Base-by-base conservation (phyloP, 169 alveolate genomes). In the Amoebophrya sp. region DNA sequence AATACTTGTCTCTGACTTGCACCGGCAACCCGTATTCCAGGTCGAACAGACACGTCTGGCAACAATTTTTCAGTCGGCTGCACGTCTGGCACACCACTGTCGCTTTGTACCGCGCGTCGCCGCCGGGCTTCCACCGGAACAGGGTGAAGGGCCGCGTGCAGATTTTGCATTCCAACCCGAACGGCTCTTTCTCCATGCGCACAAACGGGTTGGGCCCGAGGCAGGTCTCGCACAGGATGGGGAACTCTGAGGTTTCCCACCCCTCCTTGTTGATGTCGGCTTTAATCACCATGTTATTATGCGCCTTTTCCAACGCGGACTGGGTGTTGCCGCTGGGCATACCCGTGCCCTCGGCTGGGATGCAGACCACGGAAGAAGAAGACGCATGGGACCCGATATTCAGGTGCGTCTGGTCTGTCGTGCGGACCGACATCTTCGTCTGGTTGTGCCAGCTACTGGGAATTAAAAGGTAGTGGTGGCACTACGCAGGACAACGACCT, bases 81-180 rank as follows among this genome's bases (percentile, higher is more conserved):
- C 99, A 99, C 54, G 98, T 96, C 92, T 97, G 97, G 94, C 99
- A 99, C 7, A 98, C 97, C 90, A 98, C 98, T 0, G 99, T 99
- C 93, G 96, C 98, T 94, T 98, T 98, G 92, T 97, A 97, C 89
- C 99, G 94, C 38, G 98, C 97, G 66, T 97, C 95, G 32, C 97
- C 95, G 23, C 99, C 99, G 40, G 99, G 99, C 93, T 98, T 98
- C 99, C 99, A 99, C 93, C 99, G 66, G 95, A 98, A 99, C 53
- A 96, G 97, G 10, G 99, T 98, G 95, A 97, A 98, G 0, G 99
- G 99, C 92, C 99, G 95, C 39, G 97, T 96, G 93, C 99, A 99
- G 2, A 98, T 97, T 94, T 98, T 97, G 93, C 99, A 99, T 92
- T 98, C 99, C 90, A 96, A 96, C 89, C 98, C 99, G 94, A 96